A percentile compares a stretch with the other conserved stretches of the same genome.
Conservation (phyloP, 1,139 yeast species). For the Yamadazyma dushanensis region DNA sequence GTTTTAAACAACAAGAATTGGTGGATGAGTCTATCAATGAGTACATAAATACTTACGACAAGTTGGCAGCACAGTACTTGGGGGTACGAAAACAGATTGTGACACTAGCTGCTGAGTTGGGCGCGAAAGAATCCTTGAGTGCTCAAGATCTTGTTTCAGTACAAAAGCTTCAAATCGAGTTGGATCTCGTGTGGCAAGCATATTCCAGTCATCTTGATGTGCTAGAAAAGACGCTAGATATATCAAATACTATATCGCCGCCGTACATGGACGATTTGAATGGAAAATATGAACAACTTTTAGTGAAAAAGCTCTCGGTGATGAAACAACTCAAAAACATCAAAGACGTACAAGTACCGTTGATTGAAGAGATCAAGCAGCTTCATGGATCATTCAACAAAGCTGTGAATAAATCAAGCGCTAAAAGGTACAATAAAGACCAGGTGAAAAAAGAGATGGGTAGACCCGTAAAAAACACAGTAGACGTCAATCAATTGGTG, state of each 20-base stretch:
- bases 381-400: slow-evolving; percentile 27
- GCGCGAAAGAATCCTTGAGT: slow-evolving; percentile 14
- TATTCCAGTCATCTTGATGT: slow-evolving; percentile 28
- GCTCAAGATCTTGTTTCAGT: slow-evolving; percentile 14
- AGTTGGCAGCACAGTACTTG: slow-evolving; percentile 31
- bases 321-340: slow-evolving; percentile 27
- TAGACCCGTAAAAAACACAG: slow-evolving; percentile 12
- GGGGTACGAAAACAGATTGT: slow-evolving; percentile 35
- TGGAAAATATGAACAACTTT: slow-evolving; percentile 22
- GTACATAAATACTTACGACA: slow-evolving; percentile 37
- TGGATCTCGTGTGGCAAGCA: slow-evolving; percentile 26
- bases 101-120: slow-evolving; percentile 19
- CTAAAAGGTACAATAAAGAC: slow-evolving; percentile 12
- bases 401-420: slow-evolving; percentile 17
- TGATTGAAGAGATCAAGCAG: slow-evolving; percentile 33
- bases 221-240: slow-evolving; percentile 22
- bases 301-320: slow-evolving; percentile 18
- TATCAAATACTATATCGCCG: slow-evolving; percentile 17
- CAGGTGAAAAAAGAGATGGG: slow-evolving; percentile 8
- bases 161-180: slow-evolving; percentile 25
- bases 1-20: slow-evolving; percentile 32
- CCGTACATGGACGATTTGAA: slow-evolving; percentile 24
- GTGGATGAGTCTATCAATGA: slow-evolving; percentile 34
- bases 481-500: slow-evolving; percentile 22
- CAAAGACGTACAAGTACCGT: slow-evolving; percentile 34